Evolutionary conservation across 1,284 basidiomycete species (phyloP), one percentile per base, ranked within the genome.

Genomic region (Cutaneotrichosporon spelunceum): DNA sequence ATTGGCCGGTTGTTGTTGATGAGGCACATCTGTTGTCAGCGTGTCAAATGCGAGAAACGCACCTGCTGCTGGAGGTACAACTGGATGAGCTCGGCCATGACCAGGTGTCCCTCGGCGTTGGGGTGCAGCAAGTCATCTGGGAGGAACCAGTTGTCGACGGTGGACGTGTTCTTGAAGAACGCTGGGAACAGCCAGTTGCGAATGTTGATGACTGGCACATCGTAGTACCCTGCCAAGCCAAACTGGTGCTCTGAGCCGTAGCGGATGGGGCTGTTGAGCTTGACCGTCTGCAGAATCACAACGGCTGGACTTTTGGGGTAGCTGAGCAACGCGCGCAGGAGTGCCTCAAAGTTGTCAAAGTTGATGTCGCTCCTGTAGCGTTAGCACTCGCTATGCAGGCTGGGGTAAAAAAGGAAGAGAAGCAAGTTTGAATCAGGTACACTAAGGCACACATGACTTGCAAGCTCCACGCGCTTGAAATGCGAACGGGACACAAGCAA

Each of bases 11-110:
- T 19, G 29, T 56, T 29, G 8, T 47, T 29, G 54, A 56, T 33
- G 16, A 29, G 47, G 54, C 52, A 53, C 16, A 53, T 34, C 52
- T 52, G 19, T 3, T 1, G 49, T 52, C 27, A 29, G 49, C n/a
- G n/a, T 2, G 5, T 3, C n/a, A 0, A 33, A 0, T 7, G 4
- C 6, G 27, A 24, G 39, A 4, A 36, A 24, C 53, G 5, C 14
- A 55, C 53, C 39, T 56, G 54, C 44, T 56, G 54, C 26, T 29
- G 26, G 11, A 56, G 54, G 44, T 56, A 56, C n/a, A 56, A 34
- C n/a, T 56, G 42, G 54, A 56, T 56, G 16, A 56, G 42, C 39
- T 56, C 42, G 24, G 54, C 54, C 54, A 56, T 56, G 54, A 34
- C 27, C 2, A 4, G 39, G 27, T 56, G 54, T 4, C 54, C 54